Evolutionary conservation across 2,329 filamentous ascomycete species (phyloP).

Genomic region (Fusarium sp.): DNA sequence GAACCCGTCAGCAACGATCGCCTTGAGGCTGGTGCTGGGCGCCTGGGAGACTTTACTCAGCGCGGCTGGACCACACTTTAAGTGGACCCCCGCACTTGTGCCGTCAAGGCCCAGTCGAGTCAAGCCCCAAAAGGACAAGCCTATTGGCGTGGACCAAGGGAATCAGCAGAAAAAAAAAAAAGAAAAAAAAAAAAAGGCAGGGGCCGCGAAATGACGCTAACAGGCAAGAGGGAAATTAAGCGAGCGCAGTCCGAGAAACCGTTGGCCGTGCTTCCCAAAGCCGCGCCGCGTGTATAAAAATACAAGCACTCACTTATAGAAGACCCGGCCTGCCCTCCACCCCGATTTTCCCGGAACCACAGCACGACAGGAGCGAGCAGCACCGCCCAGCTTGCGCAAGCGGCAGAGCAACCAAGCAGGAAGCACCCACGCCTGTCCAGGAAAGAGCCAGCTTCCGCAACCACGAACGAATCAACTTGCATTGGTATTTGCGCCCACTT

Average conservation of each 20-base stretch:
- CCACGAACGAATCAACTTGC: conserved; percentile 11
- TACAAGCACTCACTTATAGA: conserved; percentile 59
- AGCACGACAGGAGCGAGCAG: conserved; percentile 35
- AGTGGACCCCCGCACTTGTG: conserved; percentile 22
- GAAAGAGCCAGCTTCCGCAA: conserved; percentile 27
- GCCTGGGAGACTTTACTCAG: conserved; percentile 6
- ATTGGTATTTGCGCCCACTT: conserved; percentile 26
- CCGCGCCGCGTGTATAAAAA: conserved; percentile 58
- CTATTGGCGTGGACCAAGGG: conserved; percentile 33
- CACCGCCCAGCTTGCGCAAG: conserved; percentile 26
- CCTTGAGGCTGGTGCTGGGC: conserved; percentile 36
- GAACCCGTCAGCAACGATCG: conserved; percentile 25
- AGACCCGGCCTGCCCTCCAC: conserved; percentile 58
- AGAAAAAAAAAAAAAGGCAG: conserved; percentile 32
- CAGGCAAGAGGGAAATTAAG: conserved; percentile 53
- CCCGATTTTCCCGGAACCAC: conserved; percentile 51
- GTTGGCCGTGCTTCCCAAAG: conserved; percentile 47
- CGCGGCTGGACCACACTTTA: conserved; percentile 24
- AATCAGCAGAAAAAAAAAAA: conserved; percentile 25
- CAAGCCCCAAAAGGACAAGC: conserved; percentile 33
- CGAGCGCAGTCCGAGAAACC: conserved; percentile 49
- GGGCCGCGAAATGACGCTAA: conserved; percentile 46
- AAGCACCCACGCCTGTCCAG: conserved; percentile 32
- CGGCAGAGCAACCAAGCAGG: conserved; percentile 39
- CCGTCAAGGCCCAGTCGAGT: conserved; percentile 18